phyloP scores from a whole-genome alignment of 495 filamentous ascomycete genomes.

The Aspergillus olivimuriae region DNA sequence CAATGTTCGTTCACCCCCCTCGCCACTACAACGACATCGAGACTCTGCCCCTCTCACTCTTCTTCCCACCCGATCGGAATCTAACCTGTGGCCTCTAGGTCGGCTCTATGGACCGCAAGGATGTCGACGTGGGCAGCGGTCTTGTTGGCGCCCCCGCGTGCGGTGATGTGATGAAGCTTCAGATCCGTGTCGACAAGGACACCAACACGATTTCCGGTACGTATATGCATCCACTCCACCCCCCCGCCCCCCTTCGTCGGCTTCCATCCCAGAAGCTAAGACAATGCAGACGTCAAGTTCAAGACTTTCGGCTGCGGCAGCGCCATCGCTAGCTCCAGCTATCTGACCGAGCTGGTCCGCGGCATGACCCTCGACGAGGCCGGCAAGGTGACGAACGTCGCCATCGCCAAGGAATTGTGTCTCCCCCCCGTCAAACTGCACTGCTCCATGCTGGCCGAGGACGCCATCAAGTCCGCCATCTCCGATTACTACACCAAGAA shows the following conservation, averaged over 20 bases:
- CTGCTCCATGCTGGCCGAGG: constrained; percentile 98
- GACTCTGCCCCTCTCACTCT: neutral
- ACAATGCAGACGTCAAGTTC: constrained; percentile 66
- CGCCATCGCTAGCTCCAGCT: constrained; percentile 86
- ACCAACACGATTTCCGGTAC: constrained; percentile 73
- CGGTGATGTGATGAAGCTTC: constrained; percentile 98
- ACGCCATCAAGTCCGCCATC: constrained; percentile 99
- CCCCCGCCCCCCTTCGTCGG: no score
- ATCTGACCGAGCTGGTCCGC: constrained; percentile 85
- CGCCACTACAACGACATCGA: no score
- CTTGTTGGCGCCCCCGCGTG: constrained; percentile 86
- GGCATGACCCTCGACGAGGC: constrained; percentile 97
- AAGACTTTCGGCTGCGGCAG: constrained; percentile 98
- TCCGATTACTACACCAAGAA: constrained; percentile 96
- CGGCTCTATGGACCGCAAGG: constrained; percentile 81
- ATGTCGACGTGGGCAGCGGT: constrained; percentile 87
- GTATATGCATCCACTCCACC: neutral
- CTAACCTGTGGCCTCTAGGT: constrained; percentile 48
- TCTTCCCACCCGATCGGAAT: no score
- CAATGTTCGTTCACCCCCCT: neutral
- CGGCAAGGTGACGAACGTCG: constrained; percentile 84
- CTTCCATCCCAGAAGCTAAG: no score
- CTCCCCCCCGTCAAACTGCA: constrained; percentile 54
- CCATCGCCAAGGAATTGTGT: constrained; percentile 97
- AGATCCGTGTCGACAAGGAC: constrained; percentile 91